Conservation (phyloP, 1,284 basidiomycete species). For the Ceratobasidium sp. region DNA sequence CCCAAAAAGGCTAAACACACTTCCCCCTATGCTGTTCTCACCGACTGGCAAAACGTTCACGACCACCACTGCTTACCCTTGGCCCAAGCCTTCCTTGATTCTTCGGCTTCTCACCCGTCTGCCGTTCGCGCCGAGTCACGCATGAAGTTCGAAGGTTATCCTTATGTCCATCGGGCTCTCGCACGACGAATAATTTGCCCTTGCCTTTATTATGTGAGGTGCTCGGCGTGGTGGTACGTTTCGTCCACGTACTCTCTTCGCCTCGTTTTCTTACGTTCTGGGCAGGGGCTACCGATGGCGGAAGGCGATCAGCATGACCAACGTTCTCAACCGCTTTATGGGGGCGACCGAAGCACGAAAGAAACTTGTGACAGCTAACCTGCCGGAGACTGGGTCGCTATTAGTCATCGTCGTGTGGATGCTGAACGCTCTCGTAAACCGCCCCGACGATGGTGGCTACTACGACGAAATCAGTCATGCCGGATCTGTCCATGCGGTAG, state of each 20-base stretch:
- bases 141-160: not conserved
- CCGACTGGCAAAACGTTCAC: not conserved
- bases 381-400: conserved; percentile 16
- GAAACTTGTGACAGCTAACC: not conserved
- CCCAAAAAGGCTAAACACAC: conserved; percentile 14
- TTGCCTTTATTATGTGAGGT: too few relatives aligned
- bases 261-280: too few relatives aligned
- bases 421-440: conserved; percentile 12
- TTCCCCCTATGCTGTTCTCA: not conserved
- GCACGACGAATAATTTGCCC: too few relatives aligned
- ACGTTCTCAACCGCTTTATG: not conserved
- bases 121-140: conserved; percentile 8
- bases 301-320: not conserved
- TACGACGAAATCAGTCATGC: not conserved
- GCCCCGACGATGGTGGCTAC: conserved; percentile 15
- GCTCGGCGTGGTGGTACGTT: too few relatives aligned
- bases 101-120: not conserved
- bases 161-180: not conserved
- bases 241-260: too few relatives aligned
- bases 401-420: not conserved
- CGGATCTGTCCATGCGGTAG: not conserved
- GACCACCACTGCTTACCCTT: not conserved
- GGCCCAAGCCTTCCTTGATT: not conserved
- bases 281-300: not conserved
- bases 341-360: not conserved